Evolutionary conservation across 2,329 filamentous ascomycete species (phyloP), one percentile per base, ranked within the genome.

Genomic region (Fusarium devonianum): DNA sequence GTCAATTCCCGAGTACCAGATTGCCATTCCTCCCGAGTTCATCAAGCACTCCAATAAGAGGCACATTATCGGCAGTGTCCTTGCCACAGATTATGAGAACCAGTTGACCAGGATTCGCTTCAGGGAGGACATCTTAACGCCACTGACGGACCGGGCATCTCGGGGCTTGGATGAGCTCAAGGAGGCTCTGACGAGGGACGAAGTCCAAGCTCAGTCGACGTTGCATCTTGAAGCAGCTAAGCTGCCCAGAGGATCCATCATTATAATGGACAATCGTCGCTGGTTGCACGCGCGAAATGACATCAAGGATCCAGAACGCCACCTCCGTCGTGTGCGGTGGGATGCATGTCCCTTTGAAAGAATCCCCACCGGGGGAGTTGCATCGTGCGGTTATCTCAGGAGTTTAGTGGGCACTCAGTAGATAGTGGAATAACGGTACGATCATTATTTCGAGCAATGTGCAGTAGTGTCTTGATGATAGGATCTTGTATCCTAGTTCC

Each of bases 251-350:
- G 46, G 64, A 0, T 62, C 58, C 4, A 64, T 73, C 10, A 54
- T 73, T 4, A 47, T 73, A 2, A 59, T 73, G 10, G 67, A 73
- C 3, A 72, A 72, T 23, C 66, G 69, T 7, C 58, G 67, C 9
- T 73, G 70, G 71, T 14, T 73, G 18, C 71, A 73, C 44, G 60
- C 69, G 10, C 51, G 71, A 13, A 69, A 66, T 12, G 19, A 66
- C 3, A 57, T 73, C 41, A 65, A 50, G 14, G 71, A 73, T 48
- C 64, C 69, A 3, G 56, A 62, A 13, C 66, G 71, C 35, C 70
- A 73, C 28, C 52, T 73, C 5, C 67, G 71, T 4, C 64, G 71
- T 2, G 64, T 73, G 4, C 63, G 71, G 5, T 72, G 70, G 70
- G 68, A 71, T 35, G 69, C 66, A 7, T 29, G 57, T 13, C 58